A percentile compares a stretch with the other conserved stretches of the same genome.
Evolutionary conservation across 2,329 filamentous ascomycete genomes (phyloP).

Genomic region (Fusarium xyrophilum): DNA sequence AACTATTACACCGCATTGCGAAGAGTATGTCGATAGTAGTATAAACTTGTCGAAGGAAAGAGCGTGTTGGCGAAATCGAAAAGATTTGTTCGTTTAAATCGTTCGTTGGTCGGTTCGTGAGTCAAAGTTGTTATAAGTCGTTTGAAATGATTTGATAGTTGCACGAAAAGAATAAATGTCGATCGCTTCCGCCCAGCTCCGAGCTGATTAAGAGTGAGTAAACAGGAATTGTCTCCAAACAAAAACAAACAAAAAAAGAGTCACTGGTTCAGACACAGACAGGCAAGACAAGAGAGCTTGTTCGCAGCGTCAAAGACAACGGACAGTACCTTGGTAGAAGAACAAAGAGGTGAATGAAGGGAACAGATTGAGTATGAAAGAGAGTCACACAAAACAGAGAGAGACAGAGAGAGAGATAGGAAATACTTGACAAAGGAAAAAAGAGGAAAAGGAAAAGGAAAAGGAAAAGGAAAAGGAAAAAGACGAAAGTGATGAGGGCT

Average conservation of each 20-base stretch:
- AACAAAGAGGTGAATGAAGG: slow-evolving; percentile 23
- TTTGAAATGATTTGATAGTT: slow-evolving; percentile 1
- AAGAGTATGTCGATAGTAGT: neutral
- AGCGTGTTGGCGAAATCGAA: slow-evolving; percentile 10
- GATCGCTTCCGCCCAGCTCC: slow-evolving; percentile 7
- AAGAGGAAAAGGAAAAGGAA: slow-evolving; percentile 15
- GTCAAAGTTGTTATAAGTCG: slow-evolving; percentile 18
- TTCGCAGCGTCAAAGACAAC: slow-evolving; percentile 17
- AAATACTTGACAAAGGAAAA: slow-evolving; percentile 23
- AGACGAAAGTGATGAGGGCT: neutral
- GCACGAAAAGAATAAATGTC: slow-evolving; percentile 1
- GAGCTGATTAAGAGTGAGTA: slow-evolving; percentile 24
- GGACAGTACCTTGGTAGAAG: slow-evolving; percentile 18
- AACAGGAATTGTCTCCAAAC: slow-evolving; percentile 9
- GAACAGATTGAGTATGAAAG: slow-evolving; percentile 19
- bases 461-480: slow-evolving; percentile 10
- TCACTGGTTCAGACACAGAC: slow-evolving; percentile 29
- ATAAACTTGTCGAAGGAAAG: neutral
- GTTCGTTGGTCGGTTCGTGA: slow-evolving; percentile 26
- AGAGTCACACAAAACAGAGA: slow-evolving; percentile 13
- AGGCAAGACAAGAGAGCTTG: slow-evolving; percentile 15
- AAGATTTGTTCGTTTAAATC: slow-evolving; percentile 10
- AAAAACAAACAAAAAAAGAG: slow-evolving; percentile 4
- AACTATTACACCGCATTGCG: slow-evolving; percentile 36
- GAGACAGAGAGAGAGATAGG: slow-evolving; percentile 25